A percentile compares a stretch with the other conserved stretches of the same genome.
Conservation (phyloP, 257 asterid species). For the Nicotiana otophora region DNA sequence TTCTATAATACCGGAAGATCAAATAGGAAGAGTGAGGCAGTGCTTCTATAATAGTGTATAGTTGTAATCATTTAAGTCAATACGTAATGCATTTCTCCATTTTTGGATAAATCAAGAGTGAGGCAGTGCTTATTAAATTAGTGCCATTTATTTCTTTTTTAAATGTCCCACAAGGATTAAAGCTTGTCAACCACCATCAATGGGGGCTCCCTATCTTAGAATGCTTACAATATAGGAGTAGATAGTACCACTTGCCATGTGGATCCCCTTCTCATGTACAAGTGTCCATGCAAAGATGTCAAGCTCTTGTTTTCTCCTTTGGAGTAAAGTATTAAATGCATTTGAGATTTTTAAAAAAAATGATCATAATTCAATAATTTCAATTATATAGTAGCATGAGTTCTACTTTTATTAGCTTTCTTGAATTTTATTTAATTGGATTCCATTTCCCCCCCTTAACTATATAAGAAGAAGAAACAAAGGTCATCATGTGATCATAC, state of each 20-base stretch:
- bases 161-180: not conserved
- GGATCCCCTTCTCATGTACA: not conserved
- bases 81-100: not conserved
- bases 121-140: not conserved
- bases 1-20: not conserved
- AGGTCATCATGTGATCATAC: not conserved
- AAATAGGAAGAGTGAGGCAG: too few relatives aligned
- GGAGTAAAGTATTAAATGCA: not conserved
- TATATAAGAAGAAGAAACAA: not conserved
- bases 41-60: too few relatives aligned
- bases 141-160: not conserved
- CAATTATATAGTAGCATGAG: not conserved
- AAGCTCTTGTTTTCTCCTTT: not conserved
- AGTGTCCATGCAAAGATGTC: not conserved
- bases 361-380: too few relatives aligned
- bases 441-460: not conserved
- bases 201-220: not conserved
- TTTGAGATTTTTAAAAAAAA: not conserved
- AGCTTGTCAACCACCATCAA: not conserved
- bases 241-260: not conserved
- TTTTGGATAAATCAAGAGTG: not conserved
- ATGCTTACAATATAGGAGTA: not conserved
- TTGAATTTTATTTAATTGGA: not conserved
- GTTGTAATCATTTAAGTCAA: not conserved
- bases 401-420: too few relatives aligned